Evolutionary conservation across 2,329 filamentous ascomycete species (phyloP), one percentile per base, ranked within the genome.

Genomic region (Penicillium polonicum): DNA sequence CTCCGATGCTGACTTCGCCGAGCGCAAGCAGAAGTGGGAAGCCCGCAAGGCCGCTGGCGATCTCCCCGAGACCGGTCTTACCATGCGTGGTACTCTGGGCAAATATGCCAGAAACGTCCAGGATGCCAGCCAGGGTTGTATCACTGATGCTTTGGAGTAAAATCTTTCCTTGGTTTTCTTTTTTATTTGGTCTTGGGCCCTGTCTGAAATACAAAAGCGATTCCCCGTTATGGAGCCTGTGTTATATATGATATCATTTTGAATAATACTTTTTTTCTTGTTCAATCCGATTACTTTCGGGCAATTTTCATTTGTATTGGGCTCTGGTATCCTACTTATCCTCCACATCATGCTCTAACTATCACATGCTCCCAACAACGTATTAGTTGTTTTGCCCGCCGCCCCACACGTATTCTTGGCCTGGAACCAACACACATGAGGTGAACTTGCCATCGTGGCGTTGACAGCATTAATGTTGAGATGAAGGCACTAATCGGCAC

Each of bases 61-160:
- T 58, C 65, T 76, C 27, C 75, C 75, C 33, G 69, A 82, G 29
- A 88, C 88, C 2, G 73, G 81, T 60, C 76, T 82, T 57, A 82
- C 83, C 56, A 79, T 78, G 67, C 82, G 84, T 67, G 88, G 88
- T 48, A 90, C 88, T 6, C 76, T 91, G 64, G 85, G 82, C 62
- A 91, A 91, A 76, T 91, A 91, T 68, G 87, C 88, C 46, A 73
- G 74, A 59, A 66, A 65, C 39, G 78, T 80, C 58, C 71, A 70
- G 57, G 77, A 80, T 68, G 78, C 78, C 27, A 80, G 78, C 65
- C 76, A 76, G 53, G 78, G 78, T 48, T 80, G 77, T 65, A 77
- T 80, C 56, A 80, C 78, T 42, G 78, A 80, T 66, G 62, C 70
- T 60, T 55, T 76, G 53, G 70, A 73, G 49, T 73, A 70, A 70